Evolutionary conservation across 768 basidiomycete genomes (phyloP).

Genomic region (Termitomyces heimii): DNA sequence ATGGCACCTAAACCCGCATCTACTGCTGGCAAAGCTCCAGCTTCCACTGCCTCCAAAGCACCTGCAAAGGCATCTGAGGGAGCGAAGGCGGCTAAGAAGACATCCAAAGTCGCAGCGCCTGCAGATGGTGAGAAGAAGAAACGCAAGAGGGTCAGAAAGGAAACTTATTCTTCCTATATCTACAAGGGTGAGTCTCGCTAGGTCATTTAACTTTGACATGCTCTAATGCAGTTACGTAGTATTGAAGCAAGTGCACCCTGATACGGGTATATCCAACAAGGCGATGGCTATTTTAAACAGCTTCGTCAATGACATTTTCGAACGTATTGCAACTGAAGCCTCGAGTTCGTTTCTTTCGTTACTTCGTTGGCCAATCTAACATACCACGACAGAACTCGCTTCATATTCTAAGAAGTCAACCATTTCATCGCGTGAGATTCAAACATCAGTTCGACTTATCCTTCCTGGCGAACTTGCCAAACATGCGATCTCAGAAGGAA

Average conservation of each 20-base stretch:
- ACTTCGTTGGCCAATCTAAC: slow-evolving; percentile 1
- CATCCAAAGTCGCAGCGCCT: slow-evolving; percentile 55
- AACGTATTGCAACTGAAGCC: slow-evolving; percentile 88
- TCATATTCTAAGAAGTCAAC: slow-evolving; percentile 98
- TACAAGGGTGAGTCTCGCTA: slow-evolving; percentile 60
- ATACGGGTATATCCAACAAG: slow-evolving; percentile 99
- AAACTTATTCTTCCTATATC: slow-evolving; percentile 92
- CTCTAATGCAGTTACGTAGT: slow-evolving; percentile 37
- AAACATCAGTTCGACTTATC: slow-evolving; percentile 94
- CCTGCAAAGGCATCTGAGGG: slow-evolving; percentile 61
- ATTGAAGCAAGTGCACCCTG: slow-evolving; percentile 96
- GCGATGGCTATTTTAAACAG: slow-evolving; percentile 96
- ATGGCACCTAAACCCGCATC: slow-evolving; percentile 77
- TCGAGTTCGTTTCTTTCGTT: slow-evolving; percentile 52
- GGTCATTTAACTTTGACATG: not conserved
- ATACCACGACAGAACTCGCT: slow-evolving; percentile 70
- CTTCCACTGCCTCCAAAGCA: slow-evolving; percentile 66
- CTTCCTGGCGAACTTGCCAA: slow-evolving; percentile 95
- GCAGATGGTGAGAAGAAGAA: slow-evolving; percentile 82
- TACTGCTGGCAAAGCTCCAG: slow-evolving; percentile 79
- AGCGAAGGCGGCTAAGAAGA: slow-evolving; percentile 78
- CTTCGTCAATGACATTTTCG: slow-evolving; percentile 94
- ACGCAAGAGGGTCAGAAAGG: slow-evolving; percentile 80
- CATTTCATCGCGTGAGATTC: slow-evolving; percentile 97
- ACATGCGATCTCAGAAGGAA: slow-evolving; percentile 92